Evolutionary conservation across 495 filamentous ascomycete species (phyloP), one percentile per base, ranked within the genome.

Genomic region (Lineolata rhizophorae): DNA sequence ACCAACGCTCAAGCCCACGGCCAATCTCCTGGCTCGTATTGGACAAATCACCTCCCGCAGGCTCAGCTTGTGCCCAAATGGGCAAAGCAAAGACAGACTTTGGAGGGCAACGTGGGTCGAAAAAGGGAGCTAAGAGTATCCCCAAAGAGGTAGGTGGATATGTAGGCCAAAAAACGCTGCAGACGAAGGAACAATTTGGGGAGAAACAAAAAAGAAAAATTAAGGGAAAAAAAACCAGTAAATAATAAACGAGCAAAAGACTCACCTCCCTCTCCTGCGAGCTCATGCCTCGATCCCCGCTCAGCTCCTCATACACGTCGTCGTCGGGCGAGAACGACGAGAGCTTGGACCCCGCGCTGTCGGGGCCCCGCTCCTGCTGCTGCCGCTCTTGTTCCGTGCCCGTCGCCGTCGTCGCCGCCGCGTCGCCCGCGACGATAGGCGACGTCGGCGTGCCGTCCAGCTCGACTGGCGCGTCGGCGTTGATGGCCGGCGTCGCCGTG

Each of bases 391-490:
- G 14, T 13, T 36, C 32, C 18, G 24, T 16, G 22, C 22, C 8
- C 31, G 24, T 8, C 20, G 22, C 1, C 11, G 17, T 10, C 24
- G 19, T 11, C n/a, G 4, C 15, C 25, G 25, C 26, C 31, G 3
- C 9, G 4, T 15, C 5, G 27, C 20, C 28, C 15, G 22, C 13
- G 29, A 27, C 17, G 14, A 30, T 16, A 17, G 40, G 34, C 19
- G 45, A 43, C 10, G 37, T 37, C 4, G 45, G 43, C 18, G 36
- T 37, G 31, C 42, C 38, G 20, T 55, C 52, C 3, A 55, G 35
- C 35, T 55, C 52, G 4, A 50, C 40, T 8, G 52, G 50, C 30
- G 35, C 35, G n/a, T n/a, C n/a, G 5, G 32, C 29, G 36, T 55
- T 55, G 26, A 55, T 43, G 12, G 49, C 37, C 2, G 35, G 38